Evolutionary conservation across 306 rosid genomes (phyloP).

Genomic region (Amphicarpaea edgeworthii): DNA sequence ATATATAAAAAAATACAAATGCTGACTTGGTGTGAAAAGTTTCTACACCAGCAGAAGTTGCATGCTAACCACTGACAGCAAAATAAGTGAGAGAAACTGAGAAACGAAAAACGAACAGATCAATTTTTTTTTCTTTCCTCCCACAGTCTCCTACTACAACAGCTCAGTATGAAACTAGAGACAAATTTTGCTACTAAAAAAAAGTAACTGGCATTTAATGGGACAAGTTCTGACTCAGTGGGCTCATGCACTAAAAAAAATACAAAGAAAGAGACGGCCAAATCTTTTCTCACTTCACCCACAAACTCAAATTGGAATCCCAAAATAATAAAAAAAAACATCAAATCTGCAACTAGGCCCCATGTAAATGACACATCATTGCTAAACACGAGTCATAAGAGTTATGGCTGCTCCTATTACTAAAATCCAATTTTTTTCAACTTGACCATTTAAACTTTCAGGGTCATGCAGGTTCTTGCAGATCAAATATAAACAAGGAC

Average conservation of each 20-base stretch:
- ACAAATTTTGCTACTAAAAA: constrained; percentile 48
- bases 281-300: constrained; percentile 52
- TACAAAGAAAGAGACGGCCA: constrained; percentile 55
- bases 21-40: constrained; percentile 36
- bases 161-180: constrained; percentile 38
- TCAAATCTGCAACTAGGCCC: constrained; percentile 58
- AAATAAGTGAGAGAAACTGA: constrained; percentile 40
- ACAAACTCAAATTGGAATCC: constrained; percentile 52
- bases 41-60: constrained; percentile 49
- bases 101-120: no score
- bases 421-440: constrained; percentile 38
- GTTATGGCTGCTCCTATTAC: constrained; percentile 46
- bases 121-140: neutral
- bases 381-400: constrained; percentile 51
- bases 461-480: constrained; percentile 28
- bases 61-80: constrained; percentile 48
- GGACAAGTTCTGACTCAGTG: constrained; percentile 54
- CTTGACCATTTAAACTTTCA: constrained; percentile 41
- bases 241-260: constrained; percentile 45
- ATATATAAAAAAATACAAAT: constrained; percentile 22
- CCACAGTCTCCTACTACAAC: constrained; percentile 26
- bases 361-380: constrained; percentile 53
- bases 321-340: no score
- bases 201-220: constrained; percentile 48
- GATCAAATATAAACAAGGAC: constrained; percentile 24